Percentiles rank a stretch among this genome's conserved stretches.
phyloP scores from a whole-genome alignment of 768 basidiomycete species.

The Goffeauzyma gilvescens region DNA sequence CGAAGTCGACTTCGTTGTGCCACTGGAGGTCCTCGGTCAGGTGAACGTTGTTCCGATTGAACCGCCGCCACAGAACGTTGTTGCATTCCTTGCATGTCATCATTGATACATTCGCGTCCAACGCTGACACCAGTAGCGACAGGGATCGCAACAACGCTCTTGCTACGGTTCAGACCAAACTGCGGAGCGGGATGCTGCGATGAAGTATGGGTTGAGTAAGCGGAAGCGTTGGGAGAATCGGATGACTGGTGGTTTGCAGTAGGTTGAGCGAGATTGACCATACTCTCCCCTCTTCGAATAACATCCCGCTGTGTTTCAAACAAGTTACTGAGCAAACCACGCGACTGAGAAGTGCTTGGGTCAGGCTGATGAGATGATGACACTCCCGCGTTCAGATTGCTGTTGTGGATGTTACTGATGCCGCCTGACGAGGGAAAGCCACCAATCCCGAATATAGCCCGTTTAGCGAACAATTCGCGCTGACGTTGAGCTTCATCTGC shows the following conservation, averaged over 20 bases:
- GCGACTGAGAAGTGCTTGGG: neutral
- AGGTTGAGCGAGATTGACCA: slow-evolving; percentile 31
- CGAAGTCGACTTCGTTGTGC: slow-evolving; percentile 9
- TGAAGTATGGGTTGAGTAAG: neutral
- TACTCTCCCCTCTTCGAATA: slow-evolving; percentile 20
- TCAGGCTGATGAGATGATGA: too few species aligned
- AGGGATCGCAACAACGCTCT: slow-evolving; percentile 29
- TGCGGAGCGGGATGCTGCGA: neutral
- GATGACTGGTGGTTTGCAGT: too few species aligned
- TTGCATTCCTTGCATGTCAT: too few species aligned
- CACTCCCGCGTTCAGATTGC: neutral
- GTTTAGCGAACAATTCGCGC: slow-evolving; percentile 31
- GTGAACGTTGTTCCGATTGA: too few species aligned
- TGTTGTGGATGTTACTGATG: neutral
- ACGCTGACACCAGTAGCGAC: slow-evolving; percentile 29
- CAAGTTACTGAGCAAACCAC: slow-evolving; percentile 20
- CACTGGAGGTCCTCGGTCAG: neutral
- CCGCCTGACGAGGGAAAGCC: slow-evolving; percentile 2
- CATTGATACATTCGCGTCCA: too few species aligned
- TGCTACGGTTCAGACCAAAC: slow-evolving; percentile 18
- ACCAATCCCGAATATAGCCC: slow-evolving; percentile 22
- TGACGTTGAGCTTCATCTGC: slow-evolving; percentile 27
- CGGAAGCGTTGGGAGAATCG: too few species aligned
- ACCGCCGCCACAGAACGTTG: too few species aligned
- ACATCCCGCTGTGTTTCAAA: slow-evolving; percentile 17